Percentiles rank a stretch among this genome's conserved stretches.
phyloP scores from a whole-genome alignment of 306 rosid genomes.

The Acacia confusa region DNA sequence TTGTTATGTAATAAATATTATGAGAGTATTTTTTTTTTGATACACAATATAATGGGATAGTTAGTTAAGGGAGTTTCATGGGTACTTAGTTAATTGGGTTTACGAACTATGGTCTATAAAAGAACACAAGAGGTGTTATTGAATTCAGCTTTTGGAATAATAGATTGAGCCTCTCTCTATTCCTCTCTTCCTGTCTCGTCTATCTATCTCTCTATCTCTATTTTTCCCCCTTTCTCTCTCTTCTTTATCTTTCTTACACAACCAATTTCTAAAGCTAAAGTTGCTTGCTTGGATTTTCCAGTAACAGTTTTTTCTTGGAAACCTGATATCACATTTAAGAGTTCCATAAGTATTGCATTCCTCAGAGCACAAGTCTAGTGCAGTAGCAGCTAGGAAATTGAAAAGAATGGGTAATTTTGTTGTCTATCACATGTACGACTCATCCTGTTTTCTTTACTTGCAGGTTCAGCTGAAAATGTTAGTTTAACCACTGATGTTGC shows the following conservation, averaged over 20 bases:
- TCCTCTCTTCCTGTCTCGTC: not conserved
- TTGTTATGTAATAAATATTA: too few relatives aligned
- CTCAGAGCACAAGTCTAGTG: not conserved
- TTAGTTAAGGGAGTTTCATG: not conserved
- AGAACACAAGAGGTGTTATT: not conserved
- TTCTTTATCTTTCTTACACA: not conserved
- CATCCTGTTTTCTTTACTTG: slow-evolving; percentile 29
- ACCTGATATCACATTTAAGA: not conserved
- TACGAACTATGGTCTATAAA: too few relatives aligned
- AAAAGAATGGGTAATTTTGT: not conserved
- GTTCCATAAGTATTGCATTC: not conserved
- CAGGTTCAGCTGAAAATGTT: slow-evolving; percentile 61
- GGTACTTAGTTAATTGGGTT: not conserved
- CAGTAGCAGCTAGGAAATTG: not conserved
- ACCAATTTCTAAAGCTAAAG: not conserved
- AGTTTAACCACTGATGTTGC: slow-evolving; percentile 62
- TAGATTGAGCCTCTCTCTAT: not conserved
- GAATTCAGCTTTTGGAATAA: not conserved
- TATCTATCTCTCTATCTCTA: not conserved
- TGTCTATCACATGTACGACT: not conserved
- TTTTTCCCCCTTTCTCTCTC: not conserved
- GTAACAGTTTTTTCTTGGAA: not conserved
- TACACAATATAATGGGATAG: too few relatives aligned
- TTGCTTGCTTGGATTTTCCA: not conserved
- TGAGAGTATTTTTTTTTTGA: too few relatives aligned